Conservation (phyloP, 768 basidiomycete species). For the Lactarius akahatsu region DNA sequence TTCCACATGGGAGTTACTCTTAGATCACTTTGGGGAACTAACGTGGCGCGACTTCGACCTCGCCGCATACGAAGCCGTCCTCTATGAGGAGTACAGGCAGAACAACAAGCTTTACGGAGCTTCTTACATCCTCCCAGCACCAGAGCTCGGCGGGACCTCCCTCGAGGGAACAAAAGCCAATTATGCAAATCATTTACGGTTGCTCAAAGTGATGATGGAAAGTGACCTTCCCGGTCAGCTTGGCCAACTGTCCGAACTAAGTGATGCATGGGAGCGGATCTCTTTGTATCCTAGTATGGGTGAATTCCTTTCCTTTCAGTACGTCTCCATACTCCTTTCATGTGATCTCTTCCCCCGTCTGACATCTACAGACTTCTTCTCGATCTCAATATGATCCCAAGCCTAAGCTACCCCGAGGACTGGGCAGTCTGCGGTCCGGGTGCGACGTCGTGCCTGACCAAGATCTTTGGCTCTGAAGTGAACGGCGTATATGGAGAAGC, state of each 20-base stretch:
- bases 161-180: conserved; percentile 34
- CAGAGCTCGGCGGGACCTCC: conserved; percentile 45
- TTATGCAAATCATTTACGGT: conserved; percentile 61
- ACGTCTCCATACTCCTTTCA: conserved; percentile 3
- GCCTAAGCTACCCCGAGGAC: conserved; percentile 58
- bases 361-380: conserved; percentile 35
- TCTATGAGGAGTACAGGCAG: conserved; percentile 41
- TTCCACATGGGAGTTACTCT: conserved; percentile 67
- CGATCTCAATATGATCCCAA: conserved; percentile 40
- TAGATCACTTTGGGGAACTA: conserved; percentile 50
- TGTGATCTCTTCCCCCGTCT: conserved; percentile 4
- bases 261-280: conserved; percentile 56
- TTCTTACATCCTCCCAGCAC: conserved; percentile 72
- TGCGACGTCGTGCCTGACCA: conserved; percentile 60
- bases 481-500: conserved; percentile 53
- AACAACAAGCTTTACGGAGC: conserved; percentile 59
- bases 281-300: conserved; percentile 70
- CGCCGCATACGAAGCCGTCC: conserved; percentile 51
- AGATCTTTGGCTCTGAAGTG: conserved; percentile 55
- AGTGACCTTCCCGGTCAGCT: conserved; percentile 52
- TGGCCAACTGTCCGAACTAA: conserved; percentile 50
- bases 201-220: conserved; percentile 50
- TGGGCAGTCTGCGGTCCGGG: conserved; percentile 72
- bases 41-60: conserved; percentile 62
- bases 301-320: conserved; percentile 71